Percentiles rank a stretch among this genome's conserved stretches.
These are phyloP conservation scores for Flaveria brownii DNA, from an alignment of 129 eudicot genomes.

Conservation along the genomic window DNA sequence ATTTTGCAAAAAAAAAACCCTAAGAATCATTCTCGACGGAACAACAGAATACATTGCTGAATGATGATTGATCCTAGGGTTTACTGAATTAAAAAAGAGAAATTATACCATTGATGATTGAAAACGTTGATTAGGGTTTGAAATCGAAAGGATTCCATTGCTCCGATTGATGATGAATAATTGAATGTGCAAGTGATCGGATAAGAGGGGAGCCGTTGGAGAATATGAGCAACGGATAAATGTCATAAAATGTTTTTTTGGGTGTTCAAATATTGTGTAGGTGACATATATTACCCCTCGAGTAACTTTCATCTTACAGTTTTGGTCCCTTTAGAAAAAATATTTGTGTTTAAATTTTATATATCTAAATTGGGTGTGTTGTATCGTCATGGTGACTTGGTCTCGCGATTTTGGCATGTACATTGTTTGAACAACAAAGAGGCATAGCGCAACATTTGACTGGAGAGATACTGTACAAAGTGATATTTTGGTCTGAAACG, in stretches of 20 bases:
- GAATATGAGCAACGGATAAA: neutral
- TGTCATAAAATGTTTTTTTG: neutral
- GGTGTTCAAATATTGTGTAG: neutral
- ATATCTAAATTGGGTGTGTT: neutral
- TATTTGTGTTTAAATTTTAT: neutral
- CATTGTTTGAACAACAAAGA: too few relatives aligned
- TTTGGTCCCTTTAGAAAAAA: neutral
- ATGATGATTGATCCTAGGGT: neutral
- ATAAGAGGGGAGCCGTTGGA: neutral
- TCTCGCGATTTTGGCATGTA: too few relatives aligned
- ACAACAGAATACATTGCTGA: too few relatives aligned
- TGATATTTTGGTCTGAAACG: too few relatives aligned
- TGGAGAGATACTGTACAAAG: too few relatives aligned
- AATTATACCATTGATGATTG: conserved; percentile 28
- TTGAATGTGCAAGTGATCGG: neutral
- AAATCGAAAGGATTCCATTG: conserved; percentile 42
- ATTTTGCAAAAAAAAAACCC: neutral
- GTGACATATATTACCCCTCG: neutral
- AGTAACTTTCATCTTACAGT: neutral
- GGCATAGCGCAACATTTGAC: too few relatives aligned
- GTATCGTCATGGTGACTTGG: neutral
- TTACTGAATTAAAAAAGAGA: neutral
- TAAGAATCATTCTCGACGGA: conserved; percentile 4
- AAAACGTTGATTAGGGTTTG: conserved; percentile 31
- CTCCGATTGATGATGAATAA: neutral